phyloP scores from a whole-genome alignment of 2,329 filamentous ascomycete genomes.

The Lecanicillium sp. region DNA sequence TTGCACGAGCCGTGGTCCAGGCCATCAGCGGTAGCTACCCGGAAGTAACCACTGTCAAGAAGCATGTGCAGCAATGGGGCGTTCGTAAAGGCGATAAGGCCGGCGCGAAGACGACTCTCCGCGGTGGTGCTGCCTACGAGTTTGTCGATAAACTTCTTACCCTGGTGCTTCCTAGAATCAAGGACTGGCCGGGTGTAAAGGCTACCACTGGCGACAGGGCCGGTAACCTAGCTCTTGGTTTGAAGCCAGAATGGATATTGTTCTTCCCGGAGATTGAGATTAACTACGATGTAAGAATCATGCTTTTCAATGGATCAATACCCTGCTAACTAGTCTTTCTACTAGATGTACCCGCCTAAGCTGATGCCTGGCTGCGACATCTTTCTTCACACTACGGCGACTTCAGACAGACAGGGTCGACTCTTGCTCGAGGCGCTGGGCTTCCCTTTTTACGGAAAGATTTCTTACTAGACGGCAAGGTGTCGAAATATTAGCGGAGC shows the following conservation, averaged over 20 bases:
- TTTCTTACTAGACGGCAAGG: conserved; percentile 27
- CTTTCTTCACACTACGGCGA: conserved; percentile 75
- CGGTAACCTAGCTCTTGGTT: conserved; percentile 79
- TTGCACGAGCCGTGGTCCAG: conserved; percentile 77
- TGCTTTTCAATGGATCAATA: conserved; percentile 2
- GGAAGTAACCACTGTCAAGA: conserved; percentile 58
- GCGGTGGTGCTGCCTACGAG: conserved; percentile 75
- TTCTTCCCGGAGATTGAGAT: conserved; percentile 91
- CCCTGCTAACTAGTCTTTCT: conserved; percentile 8
- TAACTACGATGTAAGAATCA: conserved; percentile 76
- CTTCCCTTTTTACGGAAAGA: conserved; percentile 71
- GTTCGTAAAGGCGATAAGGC: conserved; percentile 63
- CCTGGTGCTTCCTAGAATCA: conserved; percentile 87
- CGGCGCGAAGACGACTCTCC: conserved; percentile 68
- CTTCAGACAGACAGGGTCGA: conserved; percentile 75
- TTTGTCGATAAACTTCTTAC: conserved; percentile 88
- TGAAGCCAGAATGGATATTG: conserved; percentile 65
- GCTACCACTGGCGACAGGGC: conserved; percentile 69
- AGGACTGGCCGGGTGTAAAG: conserved; percentile 76
- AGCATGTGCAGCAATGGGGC: conserved; percentile 67
- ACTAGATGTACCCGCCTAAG: conserved; percentile 51
- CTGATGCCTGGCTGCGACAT: conserved; percentile 84
- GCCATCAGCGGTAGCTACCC: conserved; percentile 74
- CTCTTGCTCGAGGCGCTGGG: conserved; percentile 48
- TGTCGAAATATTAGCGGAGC: background rate